A percentile compares a stretch with the other conserved stretches of the same genome.
These are phyloP conservation scores for Helianthus tuberosus DNA, from an alignment of 129 eudicot species.

Conservation along the genomic window DNA sequence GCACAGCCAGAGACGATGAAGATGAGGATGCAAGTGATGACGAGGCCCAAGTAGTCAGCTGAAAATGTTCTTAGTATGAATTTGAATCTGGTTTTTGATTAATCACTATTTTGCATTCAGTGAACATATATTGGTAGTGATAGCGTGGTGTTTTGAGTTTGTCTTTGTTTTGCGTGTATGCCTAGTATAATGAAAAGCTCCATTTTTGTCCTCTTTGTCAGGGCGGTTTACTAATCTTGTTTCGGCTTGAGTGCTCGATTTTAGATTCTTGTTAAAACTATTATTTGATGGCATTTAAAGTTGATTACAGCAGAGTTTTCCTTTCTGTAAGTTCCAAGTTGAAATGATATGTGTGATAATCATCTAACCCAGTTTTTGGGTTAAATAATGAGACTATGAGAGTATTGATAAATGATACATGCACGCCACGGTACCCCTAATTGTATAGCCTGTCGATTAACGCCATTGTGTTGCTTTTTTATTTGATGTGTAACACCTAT, in stretches of 20 bases:
- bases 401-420: too few species aligned
- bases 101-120: not conserved
- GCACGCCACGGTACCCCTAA: too few species aligned
- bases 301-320: not conserved
- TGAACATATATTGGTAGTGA: not conserved
- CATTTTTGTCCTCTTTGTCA: slow-evolving; percentile 1
- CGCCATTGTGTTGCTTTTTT: too few species aligned
- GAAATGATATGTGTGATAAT: not conserved
- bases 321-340: not conserved
- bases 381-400: too few species aligned
- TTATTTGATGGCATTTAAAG: not conserved
- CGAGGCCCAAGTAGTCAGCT: slow-evolving; percentile 40
- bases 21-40: slow-evolving; percentile 44
- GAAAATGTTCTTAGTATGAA: slow-evolving; percentile 21
- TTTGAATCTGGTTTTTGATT: not conserved
- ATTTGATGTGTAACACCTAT: too few species aligned
- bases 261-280: not conserved
- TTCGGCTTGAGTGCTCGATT: not conserved
- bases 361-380: not conserved
- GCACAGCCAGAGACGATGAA: slow-evolving; percentile 45
- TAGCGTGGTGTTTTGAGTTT: not conserved
- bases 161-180: slow-evolving; percentile 17
- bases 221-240: not conserved
- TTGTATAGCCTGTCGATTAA: too few species aligned
- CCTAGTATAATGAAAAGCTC: not conserved